Evolutionary conservation across 1,284 basidiomycete species (phyloP), one percentile per base, ranked within the genome.

Genomic region (Schizopora paradoxa): DNA sequence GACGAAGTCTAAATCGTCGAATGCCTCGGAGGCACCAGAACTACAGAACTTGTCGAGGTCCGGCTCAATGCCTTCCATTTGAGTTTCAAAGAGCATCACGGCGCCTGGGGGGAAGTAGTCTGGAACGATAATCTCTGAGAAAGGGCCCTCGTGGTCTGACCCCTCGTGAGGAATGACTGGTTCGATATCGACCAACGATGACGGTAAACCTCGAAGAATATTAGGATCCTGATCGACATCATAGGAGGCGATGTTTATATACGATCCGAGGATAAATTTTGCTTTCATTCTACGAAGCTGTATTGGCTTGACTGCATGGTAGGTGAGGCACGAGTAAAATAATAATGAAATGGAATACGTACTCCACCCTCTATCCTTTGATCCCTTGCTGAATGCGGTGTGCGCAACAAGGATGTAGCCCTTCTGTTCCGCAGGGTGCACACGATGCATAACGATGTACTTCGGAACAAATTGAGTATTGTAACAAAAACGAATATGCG

Each of bases 361-460:
- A 92, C 91, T 79, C 58, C 68, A 70, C 1, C 91, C 91, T 49
- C 90, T 80, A 48, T 86, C 86, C 52, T 84, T 86, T 32, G 75
- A 77, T 2, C 85, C 84, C 57, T 86, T 87, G 26, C 68, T 66
- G 70, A 94, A 96, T 0, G 91, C 91, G 0, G 89, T 93, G 55
- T 94, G 92, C 1, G 88, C 87, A 14, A 97, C 77, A 14, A 97
- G 73, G 32, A 97, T 61, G 64, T 93, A 97, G 0, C 94, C 94
- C 59, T 87, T 87, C 65, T 92, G 91, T 0, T 89, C 90, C n/a
- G 66, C 66, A 0, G 93, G 92, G 55, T 96, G 89, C 4, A 96
- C 86, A 22, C 93, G 84, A 58, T 94, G 90, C 29, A 95, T 69
- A 41, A 88, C 77, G 53, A 97, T 93, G 64, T 97, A 97, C 90